Evolutionary conservation across 208 protist species (phyloP).

Genomic region (Trypanosoma caninum): DNA sequence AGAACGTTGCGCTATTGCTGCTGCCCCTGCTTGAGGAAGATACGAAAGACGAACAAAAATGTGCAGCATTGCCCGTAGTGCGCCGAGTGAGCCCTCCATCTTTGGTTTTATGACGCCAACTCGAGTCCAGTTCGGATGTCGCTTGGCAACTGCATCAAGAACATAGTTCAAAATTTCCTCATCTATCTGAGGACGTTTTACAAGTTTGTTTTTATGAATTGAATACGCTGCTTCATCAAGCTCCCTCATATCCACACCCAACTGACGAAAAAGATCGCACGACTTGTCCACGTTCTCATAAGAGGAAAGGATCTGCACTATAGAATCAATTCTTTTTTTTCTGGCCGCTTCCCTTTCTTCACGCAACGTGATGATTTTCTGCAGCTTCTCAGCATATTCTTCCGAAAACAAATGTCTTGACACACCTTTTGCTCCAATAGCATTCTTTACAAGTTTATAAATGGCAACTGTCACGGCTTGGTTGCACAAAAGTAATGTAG

Average conservation of each 20-base stretch:
- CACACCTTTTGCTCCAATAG: constrained; percentile 47
- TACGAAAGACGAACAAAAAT: constrained; percentile 83
- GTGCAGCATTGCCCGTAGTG: constrained; percentile 52
- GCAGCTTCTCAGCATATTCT: constrained; percentile 47
- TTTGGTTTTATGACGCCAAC: constrained; percentile 47
- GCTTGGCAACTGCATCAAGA: constrained; percentile 42
- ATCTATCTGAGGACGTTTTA: constrained; percentile 34
- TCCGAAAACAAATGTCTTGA: constrained; percentile 41
- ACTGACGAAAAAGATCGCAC: constrained; percentile 39
- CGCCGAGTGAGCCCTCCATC: constrained; percentile 4
- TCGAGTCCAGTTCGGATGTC: constrained; percentile 73
- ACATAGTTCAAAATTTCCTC: constrained; percentile 28
- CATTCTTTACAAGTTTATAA: constrained; percentile 51
- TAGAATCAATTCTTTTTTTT: constrained; percentile 18
- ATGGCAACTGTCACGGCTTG: constrained; percentile 33
- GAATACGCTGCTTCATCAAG: constrained; percentile 34
- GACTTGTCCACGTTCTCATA: constrained; percentile 48
- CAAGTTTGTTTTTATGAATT: constrained; percentile 11
- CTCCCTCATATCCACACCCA: constrained; percentile 40
- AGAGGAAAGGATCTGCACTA: constrained; percentile 52
- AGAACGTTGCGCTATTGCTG: constrained; percentile 72
- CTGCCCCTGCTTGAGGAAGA: constrained; percentile 74
- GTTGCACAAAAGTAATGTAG: constrained; percentile 43
- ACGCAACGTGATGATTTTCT: constrained; percentile 37
- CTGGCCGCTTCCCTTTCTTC: constrained; percentile 26